Evolutionary conservation across 176 grass and related monocot species (phyloP), one percentile per base, ranked within the genome.

Genomic region (Triticum timopheevii): DNA sequence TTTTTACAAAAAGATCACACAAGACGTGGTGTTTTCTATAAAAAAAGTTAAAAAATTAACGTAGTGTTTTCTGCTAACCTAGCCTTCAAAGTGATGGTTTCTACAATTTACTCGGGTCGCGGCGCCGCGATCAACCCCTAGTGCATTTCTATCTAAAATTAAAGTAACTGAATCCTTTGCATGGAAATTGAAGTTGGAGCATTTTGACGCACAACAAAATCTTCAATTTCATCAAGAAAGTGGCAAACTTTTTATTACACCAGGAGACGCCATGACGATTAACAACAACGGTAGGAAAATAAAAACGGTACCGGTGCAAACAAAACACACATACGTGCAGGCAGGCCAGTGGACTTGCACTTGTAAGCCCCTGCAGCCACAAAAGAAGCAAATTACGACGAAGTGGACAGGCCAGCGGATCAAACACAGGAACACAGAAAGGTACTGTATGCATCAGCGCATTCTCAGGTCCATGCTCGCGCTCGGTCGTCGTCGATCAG

Each of bases 241-340:
- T 75, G 85, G 35, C 30, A 8, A 63, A 81, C 89, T 64, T 77
- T 28, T 91, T 88, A 91, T 88, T 88, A 68, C 77, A 65, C 17
- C n/a, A 69, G 22, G 22, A 80, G 28, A 35, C 28, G 28, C 63
- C 10, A 34, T 24, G 30, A 22, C n/a, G 33, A 86, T 19, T 7
- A 54, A 54, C 2, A 28, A 69, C 45, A 28, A 44, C n/a, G 16
- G 45, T 45, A 45, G 47, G 27, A 3, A 49, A 86, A 31, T 0
- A 0, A 62, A 56, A 68, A 59, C 16, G 28, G 19, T 33, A 79
- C n/a, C 0, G 8, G 16, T 77, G 52, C 25, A 77, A 71, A 80
- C 76, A 34, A 44, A 61, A 31, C 76, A 79, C 47, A 49, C 54
- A 20, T 12, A 24, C 39, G n/a, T 10, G 31, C 66, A 84, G 35